Evolutionary conservation across 106 monocot genomes (phyloP).

Genomic region (Hemerocallis citrina): DNA sequence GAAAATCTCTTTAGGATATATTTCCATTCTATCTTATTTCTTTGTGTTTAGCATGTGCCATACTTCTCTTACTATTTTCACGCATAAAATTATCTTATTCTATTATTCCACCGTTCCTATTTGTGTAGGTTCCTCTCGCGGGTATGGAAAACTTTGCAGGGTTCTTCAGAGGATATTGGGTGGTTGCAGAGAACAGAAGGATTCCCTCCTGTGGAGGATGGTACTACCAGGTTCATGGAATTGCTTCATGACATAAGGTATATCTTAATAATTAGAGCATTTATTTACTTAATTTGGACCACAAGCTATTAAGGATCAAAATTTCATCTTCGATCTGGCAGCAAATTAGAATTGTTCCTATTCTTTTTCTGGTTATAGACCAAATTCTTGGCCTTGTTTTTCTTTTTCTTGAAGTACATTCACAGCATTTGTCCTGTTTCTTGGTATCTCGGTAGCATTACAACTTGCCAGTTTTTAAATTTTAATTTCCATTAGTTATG

Average conservation of each 20-base stretch:
- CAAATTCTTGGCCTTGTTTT: too few relatives aligned
- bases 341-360: too few relatives aligned
- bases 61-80: too few relatives aligned
- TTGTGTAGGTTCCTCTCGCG: slow-evolving; percentile 37
- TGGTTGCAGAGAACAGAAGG: slow-evolving; percentile 54
- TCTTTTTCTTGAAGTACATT: too few relatives aligned
- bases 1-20: not conserved
- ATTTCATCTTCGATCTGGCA: not conserved
- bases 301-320: too few relatives aligned
- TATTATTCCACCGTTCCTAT: not conserved
- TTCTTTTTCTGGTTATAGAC: too few relatives aligned
- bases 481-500: not conserved
- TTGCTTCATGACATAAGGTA: slow-evolving; percentile 60
- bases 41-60: not conserved
- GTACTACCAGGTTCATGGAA: slow-evolving; percentile 46
- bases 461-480: not conserved
- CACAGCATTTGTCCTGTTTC: too few relatives aligned
- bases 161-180: slow-evolving; percentile 68
- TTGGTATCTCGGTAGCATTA: not conserved
- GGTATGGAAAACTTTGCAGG: slow-evolving; percentile 42
- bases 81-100: not conserved
- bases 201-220: slow-evolving; percentile 45
- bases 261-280: not conserved
- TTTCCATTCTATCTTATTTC: not conserved
- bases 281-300: too few relatives aligned